Evolutionary conservation across 306 rosid genomes (phyloP).

Genomic region (Quercus aquifolioides): DNA sequence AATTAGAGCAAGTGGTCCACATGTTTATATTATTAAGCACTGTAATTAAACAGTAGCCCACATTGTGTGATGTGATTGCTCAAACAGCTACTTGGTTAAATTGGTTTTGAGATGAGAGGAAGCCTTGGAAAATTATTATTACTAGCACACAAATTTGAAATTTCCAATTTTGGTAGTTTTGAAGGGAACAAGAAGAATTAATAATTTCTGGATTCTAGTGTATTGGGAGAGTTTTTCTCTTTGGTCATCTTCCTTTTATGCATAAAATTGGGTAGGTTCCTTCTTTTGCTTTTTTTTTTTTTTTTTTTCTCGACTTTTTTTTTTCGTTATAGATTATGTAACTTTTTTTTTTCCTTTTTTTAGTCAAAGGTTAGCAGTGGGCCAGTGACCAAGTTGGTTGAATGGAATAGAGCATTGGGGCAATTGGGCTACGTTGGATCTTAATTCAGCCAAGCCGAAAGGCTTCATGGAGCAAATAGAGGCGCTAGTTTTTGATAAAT

Average conservation of each 20-base stretch:
- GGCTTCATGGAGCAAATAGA: no score
- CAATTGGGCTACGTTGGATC: no score
- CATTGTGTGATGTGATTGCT: not conserved
- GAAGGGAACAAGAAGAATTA: constrained; percentile 15
- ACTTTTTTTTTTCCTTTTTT: constrained; percentile 19
- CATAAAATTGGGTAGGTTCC: constrained; percentile 12
- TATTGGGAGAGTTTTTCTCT: constrained; percentile 3
- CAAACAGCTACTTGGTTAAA: no score
- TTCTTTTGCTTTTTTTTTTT: constrained; percentile 45
- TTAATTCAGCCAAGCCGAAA: no score
- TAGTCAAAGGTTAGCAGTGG: constrained; percentile 18
- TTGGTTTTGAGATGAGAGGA: no score
- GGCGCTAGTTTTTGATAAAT: no score
- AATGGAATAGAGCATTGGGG: not conserved
- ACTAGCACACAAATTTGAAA: not conserved
- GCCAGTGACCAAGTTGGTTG: constrained; percentile 14
- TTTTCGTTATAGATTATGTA: constrained; percentile 23
- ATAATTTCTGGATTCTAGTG: constrained; percentile 17
- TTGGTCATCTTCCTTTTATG: constrained; percentile 2
- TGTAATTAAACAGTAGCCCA: not conserved
- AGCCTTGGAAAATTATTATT: not conserved
- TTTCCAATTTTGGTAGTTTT: not conserved
- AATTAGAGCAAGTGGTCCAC: no score
- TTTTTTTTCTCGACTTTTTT: constrained; percentile 23
- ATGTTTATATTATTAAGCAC: not conserved